Conservation (phyloP, 2,329 filamentous ascomycete genomes). For the Alternaria brassicicola region DNA sequence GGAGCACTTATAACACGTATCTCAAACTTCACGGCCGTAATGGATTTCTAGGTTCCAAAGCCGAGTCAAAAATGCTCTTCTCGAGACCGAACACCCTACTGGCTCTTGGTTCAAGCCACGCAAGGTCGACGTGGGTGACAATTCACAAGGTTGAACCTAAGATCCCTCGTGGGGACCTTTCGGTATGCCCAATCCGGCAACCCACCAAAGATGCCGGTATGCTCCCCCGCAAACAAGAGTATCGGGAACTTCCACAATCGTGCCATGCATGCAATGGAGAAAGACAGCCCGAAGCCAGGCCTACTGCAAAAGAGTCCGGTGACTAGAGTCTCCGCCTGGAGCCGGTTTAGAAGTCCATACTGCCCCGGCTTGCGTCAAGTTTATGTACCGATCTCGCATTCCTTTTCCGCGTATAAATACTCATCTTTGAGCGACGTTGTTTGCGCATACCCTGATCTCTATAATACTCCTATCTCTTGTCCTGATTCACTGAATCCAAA, state of each 20-base stretch:
- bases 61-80: neutral
- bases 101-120: neutral
- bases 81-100: neutral
- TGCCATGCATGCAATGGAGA: slow-evolving; percentile 6
- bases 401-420: slow-evolving; percentile 5
- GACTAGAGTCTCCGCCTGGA: neutral
- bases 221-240: slow-evolving; percentile 25
- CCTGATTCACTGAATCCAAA: neutral
- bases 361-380: slow-evolving; percentile 6
- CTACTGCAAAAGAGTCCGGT: slow-evolving; percentile 6
- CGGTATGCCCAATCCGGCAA: slow-evolving; percentile 22
- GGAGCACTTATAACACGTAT: neutral
- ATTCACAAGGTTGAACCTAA: slow-evolving; percentile 1
- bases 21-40: slow-evolving; percentile 1
- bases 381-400: slow-evolving; percentile 1
- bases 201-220: slow-evolving; percentile 13
- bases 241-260: slow-evolving; percentile 7
- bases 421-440: neutral
- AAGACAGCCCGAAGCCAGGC: slow-evolving; percentile 9
- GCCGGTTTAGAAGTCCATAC: slow-evolving; percentile 14
- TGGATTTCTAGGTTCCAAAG: neutral
- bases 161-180: slow-evolving; percentile 5
- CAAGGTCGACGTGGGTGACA: slow-evolving; percentile 1
- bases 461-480: neutral
- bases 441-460: neutral